Percentiles rank a stretch among this genome's conserved stretches.
These are phyloP conservation scores for Fusarium mexicanum DNA, from an alignment of 2,329 filamentous ascomycete species.

Conservation along the genomic window DNA sequence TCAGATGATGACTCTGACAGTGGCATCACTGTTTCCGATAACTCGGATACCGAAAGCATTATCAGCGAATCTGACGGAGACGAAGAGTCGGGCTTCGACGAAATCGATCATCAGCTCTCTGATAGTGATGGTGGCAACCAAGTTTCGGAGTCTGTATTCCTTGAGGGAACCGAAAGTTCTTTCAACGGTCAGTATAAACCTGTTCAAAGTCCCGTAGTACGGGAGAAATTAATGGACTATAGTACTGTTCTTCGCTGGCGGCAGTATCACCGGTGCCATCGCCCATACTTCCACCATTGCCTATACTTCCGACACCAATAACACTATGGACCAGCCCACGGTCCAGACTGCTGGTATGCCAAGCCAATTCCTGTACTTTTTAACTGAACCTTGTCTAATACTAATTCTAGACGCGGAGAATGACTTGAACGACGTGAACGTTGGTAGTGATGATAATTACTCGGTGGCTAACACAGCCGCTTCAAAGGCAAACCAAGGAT, in stretches of 20 bases:
- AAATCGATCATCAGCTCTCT: background rate
- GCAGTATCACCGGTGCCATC: background rate
- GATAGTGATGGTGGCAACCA: background rate
- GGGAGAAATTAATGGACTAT: background rate
- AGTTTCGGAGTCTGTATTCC: background rate
- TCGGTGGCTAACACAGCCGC: background rate
- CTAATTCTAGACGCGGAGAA: background rate
- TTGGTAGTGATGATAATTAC: background rate
- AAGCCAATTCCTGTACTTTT: background rate
- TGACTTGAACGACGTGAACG: background rate
- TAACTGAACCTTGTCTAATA: background rate
- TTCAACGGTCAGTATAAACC: background rate
- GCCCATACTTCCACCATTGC: background rate
- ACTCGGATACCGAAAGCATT: background rate
- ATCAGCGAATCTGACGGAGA: background rate
- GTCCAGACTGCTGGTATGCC: background rate
- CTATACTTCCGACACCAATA: background rate
- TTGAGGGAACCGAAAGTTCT: background rate
- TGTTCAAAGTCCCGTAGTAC: accelerated
- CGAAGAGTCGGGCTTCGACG: background rate
- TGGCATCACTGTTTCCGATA: background rate
- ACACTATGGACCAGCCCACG: background rate
- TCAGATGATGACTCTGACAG: background rate
- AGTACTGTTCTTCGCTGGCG: background rate
- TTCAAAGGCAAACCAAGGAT: accelerated